phyloP scores from a whole-genome alignment of 1,139 yeast genomes.

The Sugiyamaella paludigena region DNA sequence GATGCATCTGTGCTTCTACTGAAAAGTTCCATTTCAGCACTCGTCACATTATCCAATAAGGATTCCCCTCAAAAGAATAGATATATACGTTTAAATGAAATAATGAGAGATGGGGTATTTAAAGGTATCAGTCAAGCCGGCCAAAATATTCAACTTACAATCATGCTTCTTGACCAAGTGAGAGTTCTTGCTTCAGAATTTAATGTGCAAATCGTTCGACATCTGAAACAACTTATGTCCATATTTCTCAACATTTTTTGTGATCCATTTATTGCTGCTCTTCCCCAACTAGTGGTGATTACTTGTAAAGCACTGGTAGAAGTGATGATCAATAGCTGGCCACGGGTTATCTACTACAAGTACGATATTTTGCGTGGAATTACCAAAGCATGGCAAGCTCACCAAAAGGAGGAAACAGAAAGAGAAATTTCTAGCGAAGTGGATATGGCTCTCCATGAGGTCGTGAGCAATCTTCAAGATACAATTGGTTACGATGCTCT shows the following conservation, averaged over 20 bases:
- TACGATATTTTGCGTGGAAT: slow-evolving; percentile 40
- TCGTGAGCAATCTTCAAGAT: slow-evolving; percentile 10
- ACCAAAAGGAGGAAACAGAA: neutral
- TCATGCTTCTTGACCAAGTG: slow-evolving; percentile 20
- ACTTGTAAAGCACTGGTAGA: slow-evolving; percentile 27
- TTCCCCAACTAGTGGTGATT: slow-evolving; percentile 25
- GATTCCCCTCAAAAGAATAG: neutral
- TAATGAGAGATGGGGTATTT: slow-evolving; percentile 33
- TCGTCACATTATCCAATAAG: slow-evolving; percentile 21
- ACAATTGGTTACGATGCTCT: slow-evolving; percentile 3
- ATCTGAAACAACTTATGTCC: slow-evolving; percentile 28
- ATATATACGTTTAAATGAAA: slow-evolving; percentile 26
- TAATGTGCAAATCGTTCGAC: slow-evolving; percentile 26
- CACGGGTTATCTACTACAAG: slow-evolving; percentile 34
- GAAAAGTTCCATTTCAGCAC: slow-evolving; percentile 16
- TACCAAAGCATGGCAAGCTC: slow-evolving; percentile 25
- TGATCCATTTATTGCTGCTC: slow-evolving; percentile 36
- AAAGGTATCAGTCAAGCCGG: slow-evolving; percentile 28
- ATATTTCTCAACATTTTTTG: slow-evolving; percentile 29
- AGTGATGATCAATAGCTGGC: slow-evolving; percentile 35
- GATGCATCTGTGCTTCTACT: slow-evolving; percentile 17
- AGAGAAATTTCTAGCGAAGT: neutral
- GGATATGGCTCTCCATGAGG: neutral
- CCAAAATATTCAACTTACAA: slow-evolving; percentile 25
- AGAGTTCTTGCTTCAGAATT: slow-evolving; percentile 16